These are phyloP conservation scores for Globisporangium mamillatum DNA, from an alignment of 352 stramenopile genomes.

Conservation along the genomic window DNA sequence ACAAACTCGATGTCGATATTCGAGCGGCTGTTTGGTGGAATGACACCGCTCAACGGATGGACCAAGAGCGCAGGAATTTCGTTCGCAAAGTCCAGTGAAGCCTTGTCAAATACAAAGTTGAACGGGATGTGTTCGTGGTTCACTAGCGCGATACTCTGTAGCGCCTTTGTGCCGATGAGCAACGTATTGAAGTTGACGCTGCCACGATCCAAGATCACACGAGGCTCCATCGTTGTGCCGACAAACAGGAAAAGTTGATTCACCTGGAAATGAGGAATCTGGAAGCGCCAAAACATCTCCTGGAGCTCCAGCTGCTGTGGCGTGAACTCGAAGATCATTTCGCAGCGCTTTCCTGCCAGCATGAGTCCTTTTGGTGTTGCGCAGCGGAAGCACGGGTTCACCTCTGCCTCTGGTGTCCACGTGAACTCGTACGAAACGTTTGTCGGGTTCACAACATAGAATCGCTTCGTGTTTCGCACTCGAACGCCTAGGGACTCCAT, in stretches of 20 bases:
- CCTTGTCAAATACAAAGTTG: slow-evolving; percentile 93
- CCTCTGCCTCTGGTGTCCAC: slow-evolving; percentile 80
- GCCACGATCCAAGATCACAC: slow-evolving; percentile 83
- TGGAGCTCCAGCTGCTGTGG: slow-evolving; percentile 86
- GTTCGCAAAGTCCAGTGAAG: slow-evolving; percentile 76
- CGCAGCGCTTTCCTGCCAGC: slow-evolving; percentile 89
- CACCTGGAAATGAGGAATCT: slow-evolving; percentile 87
- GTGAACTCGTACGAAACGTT: slow-evolving; percentile 93
- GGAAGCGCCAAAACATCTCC: slow-evolving; percentile 92
- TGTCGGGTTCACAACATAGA: slow-evolving; percentile 94
- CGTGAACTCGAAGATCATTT: slow-evolving; percentile 97
- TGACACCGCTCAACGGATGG: slow-evolving; percentile 84
- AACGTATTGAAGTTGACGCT: slow-evolving; percentile 92
- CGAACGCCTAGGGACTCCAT: slow-evolving; percentile 89
- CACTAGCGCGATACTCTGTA: slow-evolving; percentile 86
- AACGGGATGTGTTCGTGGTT: slow-evolving; percentile 94
- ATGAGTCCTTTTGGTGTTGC: slow-evolving; percentile 90
- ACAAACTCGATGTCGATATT: slow-evolving; percentile 89
- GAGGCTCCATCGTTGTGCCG: slow-evolving; percentile 89
- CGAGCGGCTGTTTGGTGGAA: slow-evolving; percentile 84
- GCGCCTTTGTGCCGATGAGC: slow-evolving; percentile 84
- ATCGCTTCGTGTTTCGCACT: slow-evolving; percentile 90
- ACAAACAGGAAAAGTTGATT: slow-evolving; percentile 91
- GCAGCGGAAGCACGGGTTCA: slow-evolving; percentile 86
- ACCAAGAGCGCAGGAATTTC: slow-evolving; percentile 77